Conservation (phyloP, 2,329 filamentous ascomycete species). For the Plenodomus lindquistii region DNA sequence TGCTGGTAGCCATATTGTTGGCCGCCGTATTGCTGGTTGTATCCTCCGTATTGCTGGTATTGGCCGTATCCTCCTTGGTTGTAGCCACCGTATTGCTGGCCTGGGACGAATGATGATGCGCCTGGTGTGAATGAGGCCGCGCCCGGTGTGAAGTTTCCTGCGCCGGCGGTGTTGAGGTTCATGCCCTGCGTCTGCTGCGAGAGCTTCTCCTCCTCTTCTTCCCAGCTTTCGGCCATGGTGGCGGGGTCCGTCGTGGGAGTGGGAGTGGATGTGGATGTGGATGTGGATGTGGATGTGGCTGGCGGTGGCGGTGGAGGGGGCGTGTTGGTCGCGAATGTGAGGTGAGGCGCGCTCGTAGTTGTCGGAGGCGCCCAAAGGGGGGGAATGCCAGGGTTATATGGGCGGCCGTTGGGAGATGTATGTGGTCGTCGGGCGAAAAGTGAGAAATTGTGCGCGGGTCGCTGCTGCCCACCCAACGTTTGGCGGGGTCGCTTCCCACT, state of each 20-base stretch:
- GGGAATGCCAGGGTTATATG: slow-evolving; percentile 6
- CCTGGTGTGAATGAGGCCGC: slow-evolving; percentile 74
- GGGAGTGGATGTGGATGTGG: too few species aligned
- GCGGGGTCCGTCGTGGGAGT: slow-evolving; percentile 14
- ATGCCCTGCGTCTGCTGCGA: slow-evolving; percentile 63
- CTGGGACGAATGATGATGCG: slow-evolving; percentile 71
- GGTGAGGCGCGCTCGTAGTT: neutral
- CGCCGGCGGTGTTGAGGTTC: slow-evolving; percentile 36
- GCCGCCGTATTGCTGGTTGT: slow-evolving; percentile 56
- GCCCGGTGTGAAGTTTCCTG: slow-evolving; percentile 62
- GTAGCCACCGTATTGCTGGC: slow-evolving; percentile 63
- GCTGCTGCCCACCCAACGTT: slow-evolving; percentile 24
- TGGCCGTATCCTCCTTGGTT: slow-evolving; percentile 34
- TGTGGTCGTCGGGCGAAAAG: slow-evolving; percentile 22
- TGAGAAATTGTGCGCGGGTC: slow-evolving; percentile 22
- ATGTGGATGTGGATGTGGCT: slow-evolving; percentile 5
- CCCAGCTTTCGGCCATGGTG: slow-evolving; percentile 85
- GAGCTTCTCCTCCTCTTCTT: slow-evolving; percentile 86
- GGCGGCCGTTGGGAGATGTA: slow-evolving; percentile 7
- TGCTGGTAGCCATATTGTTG: slow-evolving; percentile 38
- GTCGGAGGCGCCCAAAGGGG: slow-evolving; percentile 7
- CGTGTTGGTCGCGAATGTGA: neutral
- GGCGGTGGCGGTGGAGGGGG: neutral
- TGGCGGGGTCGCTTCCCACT: slow-evolving; percentile 21
- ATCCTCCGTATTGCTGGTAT: slow-evolving; percentile 46